A percentile compares a stretch with the other conserved stretches of the same genome.
phyloP scores from a whole-genome alignment of 75 land plant genomes.

The Picea glauca region DNA sequence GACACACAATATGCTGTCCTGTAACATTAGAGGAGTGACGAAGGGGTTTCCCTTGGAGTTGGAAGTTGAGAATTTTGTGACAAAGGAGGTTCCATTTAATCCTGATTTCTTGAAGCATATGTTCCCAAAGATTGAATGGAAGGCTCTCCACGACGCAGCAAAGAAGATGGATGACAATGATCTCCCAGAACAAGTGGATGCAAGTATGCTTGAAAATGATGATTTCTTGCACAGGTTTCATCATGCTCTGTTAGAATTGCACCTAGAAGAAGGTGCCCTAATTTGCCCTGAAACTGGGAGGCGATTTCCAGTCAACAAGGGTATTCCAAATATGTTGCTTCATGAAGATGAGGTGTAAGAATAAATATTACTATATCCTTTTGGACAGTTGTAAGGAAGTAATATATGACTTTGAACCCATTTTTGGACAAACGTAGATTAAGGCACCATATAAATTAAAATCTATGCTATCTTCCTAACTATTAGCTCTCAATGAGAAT shows the following conservation, averaged over 20 bases:
- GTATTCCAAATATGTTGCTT: slow-evolving; percentile 91
- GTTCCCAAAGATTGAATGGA: slow-evolving; percentile 76
- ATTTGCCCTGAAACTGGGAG: slow-evolving; percentile 84
- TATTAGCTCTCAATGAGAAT: no score
- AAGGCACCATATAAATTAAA: no score
- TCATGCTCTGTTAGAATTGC: slow-evolving; percentile 85
- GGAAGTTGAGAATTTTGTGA: slow-evolving; percentile 51
- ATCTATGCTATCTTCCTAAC: no score
- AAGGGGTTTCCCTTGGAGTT: slow-evolving; percentile 79
- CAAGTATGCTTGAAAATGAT: slow-evolving; percentile 58
- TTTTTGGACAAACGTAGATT: no score
- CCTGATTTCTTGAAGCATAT: slow-evolving; percentile 65
- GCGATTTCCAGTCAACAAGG: slow-evolving; percentile 74
- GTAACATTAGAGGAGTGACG: slow-evolving; percentile 84
- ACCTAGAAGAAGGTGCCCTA: slow-evolving; percentile 83
- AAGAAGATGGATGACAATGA: slow-evolving; percentile 51
- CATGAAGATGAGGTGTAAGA: slow-evolving; percentile 86
- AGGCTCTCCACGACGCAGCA: slow-evolving; percentile 69
- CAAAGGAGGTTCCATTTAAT: slow-evolving; percentile 65
- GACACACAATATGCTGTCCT: slow-evolving; percentile 91
- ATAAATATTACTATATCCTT: no score
- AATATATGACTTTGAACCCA: no score
- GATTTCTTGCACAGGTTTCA: slow-evolving; percentile 69
- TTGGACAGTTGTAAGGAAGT: no score
- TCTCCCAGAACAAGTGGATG: slow-evolving; percentile 72